Evolutionary conservation across 2,329 filamentous ascomycete genomes (phyloP), one percentile per base, ranked within the genome.

Genomic region (Botrytis tulipae): DNA sequence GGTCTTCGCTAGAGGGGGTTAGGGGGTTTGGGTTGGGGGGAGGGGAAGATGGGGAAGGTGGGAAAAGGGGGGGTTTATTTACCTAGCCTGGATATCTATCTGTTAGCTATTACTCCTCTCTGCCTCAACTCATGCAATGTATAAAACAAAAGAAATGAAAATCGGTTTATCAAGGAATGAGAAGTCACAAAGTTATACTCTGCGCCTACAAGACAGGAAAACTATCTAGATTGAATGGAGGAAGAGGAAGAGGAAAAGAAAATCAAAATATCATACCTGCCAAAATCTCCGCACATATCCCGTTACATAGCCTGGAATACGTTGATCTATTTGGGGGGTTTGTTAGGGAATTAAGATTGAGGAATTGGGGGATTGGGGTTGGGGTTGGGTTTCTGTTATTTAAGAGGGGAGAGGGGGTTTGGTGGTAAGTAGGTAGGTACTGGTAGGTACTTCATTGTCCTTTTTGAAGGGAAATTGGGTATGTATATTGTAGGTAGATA

Each of bases 281-380:
- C 96, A 99, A 83, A 99, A 98, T 54, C 96, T 89, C 73, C 96
- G 91, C 59, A 99, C 95, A 82, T 98, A 99, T 78, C 95, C 94
- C 78, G 91, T 92, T 35, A 98, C 94, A 85, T 94, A 98, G 66
- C 95, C 96, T 2, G 94, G 93, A 42, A 98, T 86, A 73, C 94
- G 88, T 78, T 90, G 88, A 81, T 98, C 95, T 98, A 44, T 72
- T 48, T 62, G 16, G 18, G 35, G 14, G n/a, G 12, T 1, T 57
- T 29, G 51, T 57, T 29, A 57, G 51, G 51, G n/a, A 18, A 29
- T 29, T 16, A 4, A 10, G 9, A 14, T 25, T 51, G 12, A 9
- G 22, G 46, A 12, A 14, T 51, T 51, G 4, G 25, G 5, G 12
- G 46, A 2, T 5, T 51, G 12, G 40, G 12, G 12, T 51, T 51